Conservation (phyloP, 768 basidiomycete genomes). For the Tephrocybe sp. region DNA sequence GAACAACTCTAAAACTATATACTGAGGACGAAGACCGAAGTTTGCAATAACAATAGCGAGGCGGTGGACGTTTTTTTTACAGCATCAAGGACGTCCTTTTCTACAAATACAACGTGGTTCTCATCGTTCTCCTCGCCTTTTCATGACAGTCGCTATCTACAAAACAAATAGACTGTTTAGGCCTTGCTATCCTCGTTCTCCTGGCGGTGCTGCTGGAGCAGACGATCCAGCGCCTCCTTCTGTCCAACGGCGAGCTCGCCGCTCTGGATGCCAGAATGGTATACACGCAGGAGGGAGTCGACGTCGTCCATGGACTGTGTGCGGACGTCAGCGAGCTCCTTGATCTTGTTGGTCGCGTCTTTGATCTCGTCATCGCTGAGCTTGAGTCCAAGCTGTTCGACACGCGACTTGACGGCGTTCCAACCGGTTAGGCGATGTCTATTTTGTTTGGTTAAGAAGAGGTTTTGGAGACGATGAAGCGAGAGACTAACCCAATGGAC, state of each 20-base stretch:
- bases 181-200: constrained; percentile 12
- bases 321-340: constrained; percentile 97
- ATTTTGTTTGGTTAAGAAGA: constrained; percentile 3
- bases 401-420: constrained; percentile 99
- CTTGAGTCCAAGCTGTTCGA: constrained; percentile 90
- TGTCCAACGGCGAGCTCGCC: constrained; percentile 95
- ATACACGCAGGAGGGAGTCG: constrained; percentile 92
- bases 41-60: constrained; percentile 1
- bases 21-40: constrained; percentile 4
- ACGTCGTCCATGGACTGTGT: constrained; percentile 99
- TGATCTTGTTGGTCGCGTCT: constrained; percentile 98
- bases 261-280: constrained; percentile 90
- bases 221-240: constrained; percentile 83
- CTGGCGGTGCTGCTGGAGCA: constrained; percentile 74
- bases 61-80: constrained; percentile 1
- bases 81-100: constrained; percentile 12
- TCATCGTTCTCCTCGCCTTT: background rate
- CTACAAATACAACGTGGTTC: constrained; percentile 16
- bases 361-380: constrained; percentile 95
- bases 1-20: background rate
- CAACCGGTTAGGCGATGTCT: constrained; percentile 96
- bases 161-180: background rate
- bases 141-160: background rate
- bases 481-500: constrained; percentile 74
- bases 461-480: background rate